A percentile compares a stretch with the other conserved stretches of the same genome.
Evolutionary conservation across 441 rosid genomes (phyloP).

Genomic region (Daphne laureola): DNA sequence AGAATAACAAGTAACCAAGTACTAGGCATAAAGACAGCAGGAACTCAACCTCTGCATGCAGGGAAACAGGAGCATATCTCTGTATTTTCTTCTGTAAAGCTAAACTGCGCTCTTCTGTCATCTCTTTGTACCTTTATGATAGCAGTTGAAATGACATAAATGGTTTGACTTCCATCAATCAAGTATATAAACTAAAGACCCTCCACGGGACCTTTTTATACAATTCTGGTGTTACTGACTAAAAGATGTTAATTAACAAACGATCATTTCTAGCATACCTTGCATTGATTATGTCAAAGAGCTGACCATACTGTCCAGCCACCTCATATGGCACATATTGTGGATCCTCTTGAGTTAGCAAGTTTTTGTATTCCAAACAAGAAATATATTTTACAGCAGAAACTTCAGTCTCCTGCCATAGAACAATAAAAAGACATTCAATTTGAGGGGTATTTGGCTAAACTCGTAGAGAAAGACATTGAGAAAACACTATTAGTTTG

Average conservation of each 20-base stretch:
- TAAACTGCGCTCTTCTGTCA: conserved; percentile 39
- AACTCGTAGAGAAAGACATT: no score
- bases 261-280: conserved; percentile 38
- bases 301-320: conserved; percentile 58
- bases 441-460: conserved; percentile 2
- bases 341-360: conserved; percentile 67
- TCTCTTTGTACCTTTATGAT: conserved; percentile 59
- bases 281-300: conserved; percentile 54
- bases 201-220: no score
- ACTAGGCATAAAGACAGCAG: conserved; percentile 13
- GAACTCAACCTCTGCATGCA: conserved; percentile 55
- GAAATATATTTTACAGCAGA: conserved; percentile 78
- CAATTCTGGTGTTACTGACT: no score
- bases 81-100: conserved; percentile 66
- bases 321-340: conserved; percentile 72
- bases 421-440: conserved; percentile 16
- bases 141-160: conserved; percentile 19
- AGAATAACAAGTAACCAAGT: conserved; percentile 7
- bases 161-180: background rate
- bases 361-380: conserved; percentile 49
- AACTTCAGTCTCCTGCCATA: conserved; percentile 67
- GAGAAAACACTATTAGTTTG: no score
- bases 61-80: conserved; percentile 73
- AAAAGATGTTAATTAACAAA: conserved; percentile 3
- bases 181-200: no score